These are phyloP conservation scores for Dioszegia crocea DNA, from an alignment of 768 basidiomycete genomes.

Conservation along the genomic window DNA sequence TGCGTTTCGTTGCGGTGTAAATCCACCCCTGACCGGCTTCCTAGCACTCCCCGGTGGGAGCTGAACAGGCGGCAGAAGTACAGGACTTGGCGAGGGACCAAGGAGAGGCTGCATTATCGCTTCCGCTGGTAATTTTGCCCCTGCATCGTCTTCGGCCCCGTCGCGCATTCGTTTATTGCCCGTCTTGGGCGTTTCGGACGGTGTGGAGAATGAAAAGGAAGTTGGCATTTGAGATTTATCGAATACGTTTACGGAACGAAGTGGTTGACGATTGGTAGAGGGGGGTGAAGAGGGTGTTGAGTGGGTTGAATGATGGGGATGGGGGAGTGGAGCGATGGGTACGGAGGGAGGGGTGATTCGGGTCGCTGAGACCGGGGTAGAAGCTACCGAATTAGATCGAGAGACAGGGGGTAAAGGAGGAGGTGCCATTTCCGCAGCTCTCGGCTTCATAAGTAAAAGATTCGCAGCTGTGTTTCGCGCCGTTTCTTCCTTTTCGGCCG, in stretches of 20 bases:
- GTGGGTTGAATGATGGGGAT: no score
- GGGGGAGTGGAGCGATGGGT: no score
- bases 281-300: background rate
- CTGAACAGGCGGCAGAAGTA: background rate
- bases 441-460: background rate
- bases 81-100: background rate
- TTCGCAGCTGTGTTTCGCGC: background rate
- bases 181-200: background rate
- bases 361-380: background rate
- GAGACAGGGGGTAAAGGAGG: slow-evolving; percentile 1
- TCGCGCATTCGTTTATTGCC: slow-evolving; percentile 9
- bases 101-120: slow-evolving; percentile 11
- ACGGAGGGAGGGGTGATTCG: no score
- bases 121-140: slow-evolving; percentile 7
- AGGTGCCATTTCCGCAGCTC: background rate
- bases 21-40: slow-evolving; percentile 1
- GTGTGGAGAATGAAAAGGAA: background rate
- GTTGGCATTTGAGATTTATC: slow-evolving; percentile 11
- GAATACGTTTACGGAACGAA: slow-evolving; percentile 11
- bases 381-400: background rate
- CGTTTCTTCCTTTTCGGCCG: slow-evolving; percentile 2
- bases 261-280: background rate
- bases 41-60: background rate
- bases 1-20: slow-evolving; percentile 1
- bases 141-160: slow-evolving; percentile 2